phyloP scores from a whole-genome alignment of 768 basidiomycete genomes.

The Mycena pura region DNA sequence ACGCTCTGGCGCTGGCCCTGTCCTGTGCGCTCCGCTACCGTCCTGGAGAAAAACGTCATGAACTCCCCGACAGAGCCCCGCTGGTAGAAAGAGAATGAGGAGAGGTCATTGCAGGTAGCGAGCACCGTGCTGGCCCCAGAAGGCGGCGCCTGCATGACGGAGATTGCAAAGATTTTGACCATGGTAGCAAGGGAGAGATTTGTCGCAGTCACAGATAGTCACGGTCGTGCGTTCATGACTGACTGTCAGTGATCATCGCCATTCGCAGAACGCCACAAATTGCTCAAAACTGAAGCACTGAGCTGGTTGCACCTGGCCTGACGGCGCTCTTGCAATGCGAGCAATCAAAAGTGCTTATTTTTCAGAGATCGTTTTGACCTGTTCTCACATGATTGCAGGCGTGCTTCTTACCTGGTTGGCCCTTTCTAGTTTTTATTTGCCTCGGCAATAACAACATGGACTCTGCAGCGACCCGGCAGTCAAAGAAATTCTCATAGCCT shows the following conservation, averaged over 20 bases:
- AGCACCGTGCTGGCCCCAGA: constrained; percentile 70
- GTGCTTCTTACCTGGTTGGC: constrained; percentile 22
- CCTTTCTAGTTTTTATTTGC: neutral
- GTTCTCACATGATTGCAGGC: neutral
- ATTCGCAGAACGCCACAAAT: too few relatives aligned
- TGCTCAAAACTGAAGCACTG: too few relatives aligned
- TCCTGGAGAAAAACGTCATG: constrained; percentile 92
- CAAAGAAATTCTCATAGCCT: constrained; percentile 82
- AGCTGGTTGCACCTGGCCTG: too few relatives aligned
- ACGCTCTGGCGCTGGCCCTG: constrained; percentile 92
- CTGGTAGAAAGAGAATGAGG: constrained; percentile 95
- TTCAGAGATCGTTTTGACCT: too few relatives aligned
- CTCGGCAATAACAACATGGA: neutral
- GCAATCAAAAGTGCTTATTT: constrained; percentile 13
- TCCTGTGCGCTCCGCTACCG: constrained; percentile 86
- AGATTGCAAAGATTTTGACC: constrained; percentile 92
- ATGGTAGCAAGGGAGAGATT: too few relatives aligned
- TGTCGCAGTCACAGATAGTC: too few relatives aligned
- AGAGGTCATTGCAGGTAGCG: constrained; percentile 76
- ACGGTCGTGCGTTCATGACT: too few relatives aligned
- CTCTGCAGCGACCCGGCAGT: constrained; percentile 79
- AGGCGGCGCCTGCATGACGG: constrained; percentile 72
- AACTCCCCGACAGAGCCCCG: constrained; percentile 88
- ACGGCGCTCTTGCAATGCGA: constrained; percentile 13
- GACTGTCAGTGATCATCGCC: too few relatives aligned